Base-by-base conservation (phyloP, 306 rosid genomes). In the Gleditsia sinensis region DNA sequence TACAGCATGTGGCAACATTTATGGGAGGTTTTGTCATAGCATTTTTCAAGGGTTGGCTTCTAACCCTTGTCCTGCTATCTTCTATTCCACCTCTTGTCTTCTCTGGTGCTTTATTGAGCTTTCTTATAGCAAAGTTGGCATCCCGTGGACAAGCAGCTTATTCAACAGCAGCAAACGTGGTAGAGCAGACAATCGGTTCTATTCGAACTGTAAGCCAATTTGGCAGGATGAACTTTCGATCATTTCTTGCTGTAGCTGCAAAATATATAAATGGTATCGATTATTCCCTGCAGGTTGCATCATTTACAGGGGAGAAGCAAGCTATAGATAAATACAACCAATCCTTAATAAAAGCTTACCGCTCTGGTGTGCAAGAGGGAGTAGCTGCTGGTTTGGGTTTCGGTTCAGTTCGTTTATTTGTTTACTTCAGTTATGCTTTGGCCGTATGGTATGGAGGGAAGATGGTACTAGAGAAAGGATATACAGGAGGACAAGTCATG, bases 301-400 rank as follows among this genome's bases (percentile, higher is more conserved):
- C 98, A 33, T 94, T 91, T 79, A 89, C 98, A 0, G 96, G 98
- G 60, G 98, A 94, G 83, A 91, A 83, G 70, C 84, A 79, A 78
- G 94, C 98, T 32, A 80, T 90, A 67, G 75, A 82, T 30, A 80
- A 81, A 21, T 91, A 93, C 58, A 78, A 91, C 53, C 69, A 64
- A 27, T 89, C 88, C 45, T 80, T 93, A 16, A 64, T 61, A 49
- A 72, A 81, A 75, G 90, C 96, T 32, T 94, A 91, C 80, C 78
- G 74, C 61, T 68, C 85, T 3, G 84, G 88, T 9, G 83, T 94
- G 55, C 81, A 81, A 20, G 91, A 89, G 76, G 97, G 94, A 2
- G 46, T 86, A 43, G 94, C 96, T 56, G 59, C 90, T n/a, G 98
- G 98, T 61, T 25, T 83, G 28, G 97, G 98, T 7, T 54, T 84